A percentile compares a stretch with the other conserved stretches of the same genome.
phyloP scores from a whole-genome alignment of 441 rosid species.

The Rhodomyrtus psidioides region DNA sequence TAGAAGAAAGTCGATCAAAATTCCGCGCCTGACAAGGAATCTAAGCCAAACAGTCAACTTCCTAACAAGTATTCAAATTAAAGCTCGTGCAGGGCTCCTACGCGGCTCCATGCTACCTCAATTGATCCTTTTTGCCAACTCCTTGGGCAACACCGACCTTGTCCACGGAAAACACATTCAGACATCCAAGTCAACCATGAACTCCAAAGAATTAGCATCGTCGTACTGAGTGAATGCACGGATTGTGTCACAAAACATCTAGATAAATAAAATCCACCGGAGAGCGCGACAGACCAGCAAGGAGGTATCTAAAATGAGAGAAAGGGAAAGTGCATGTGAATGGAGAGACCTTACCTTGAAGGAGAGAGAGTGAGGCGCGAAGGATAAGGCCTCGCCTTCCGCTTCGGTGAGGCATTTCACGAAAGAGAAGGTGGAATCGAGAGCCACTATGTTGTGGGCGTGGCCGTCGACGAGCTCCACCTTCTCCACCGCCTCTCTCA shows the following conservation, averaged over 20 bases:
- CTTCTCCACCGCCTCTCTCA: constrained; percentile 51
- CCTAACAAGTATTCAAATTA: not conserved
- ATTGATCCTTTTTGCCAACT: not conserved
- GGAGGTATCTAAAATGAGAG: not conserved
- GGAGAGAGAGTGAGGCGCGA: constrained; percentile 60
- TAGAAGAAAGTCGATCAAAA: not conserved
- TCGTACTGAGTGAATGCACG: not conserved
- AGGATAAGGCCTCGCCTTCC: constrained; percentile 59
- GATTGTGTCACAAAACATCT: not conserved
- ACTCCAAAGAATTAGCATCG: not conserved
- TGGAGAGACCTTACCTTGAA: constrained; percentile 42
- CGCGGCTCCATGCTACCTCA: not conserved
- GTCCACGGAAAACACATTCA: not conserved
- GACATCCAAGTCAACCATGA: not conserved
- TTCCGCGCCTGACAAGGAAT: not conserved
- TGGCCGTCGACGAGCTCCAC: constrained; percentile 66
- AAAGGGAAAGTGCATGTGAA: too few relatives aligned
- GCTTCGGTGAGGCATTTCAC: constrained; percentile 66
- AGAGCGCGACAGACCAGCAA: not conserved
- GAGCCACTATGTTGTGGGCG: constrained; percentile 72
- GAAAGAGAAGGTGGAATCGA: constrained; percentile 77
- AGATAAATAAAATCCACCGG: too few relatives aligned
- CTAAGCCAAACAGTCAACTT: not conserved
- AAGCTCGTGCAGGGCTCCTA: not conserved
- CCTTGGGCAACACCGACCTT: not conserved